Conservation (phyloP, 345 rosid species). For the Pseudoturritis turrita region DNA sequence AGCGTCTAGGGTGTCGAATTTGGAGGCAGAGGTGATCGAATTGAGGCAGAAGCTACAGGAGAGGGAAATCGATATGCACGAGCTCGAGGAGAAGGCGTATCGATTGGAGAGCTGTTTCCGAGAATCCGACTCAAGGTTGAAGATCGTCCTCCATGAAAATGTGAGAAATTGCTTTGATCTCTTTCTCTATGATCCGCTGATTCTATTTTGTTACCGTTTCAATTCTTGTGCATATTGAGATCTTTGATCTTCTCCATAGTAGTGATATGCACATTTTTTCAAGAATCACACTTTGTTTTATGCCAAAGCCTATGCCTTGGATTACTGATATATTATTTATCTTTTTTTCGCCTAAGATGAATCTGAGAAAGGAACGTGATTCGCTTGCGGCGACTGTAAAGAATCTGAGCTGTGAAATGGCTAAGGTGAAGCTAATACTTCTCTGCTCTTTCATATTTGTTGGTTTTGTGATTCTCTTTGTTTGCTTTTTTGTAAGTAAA, state of each 20-base stretch:
- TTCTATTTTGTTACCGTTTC: neutral
- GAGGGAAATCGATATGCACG: slow-evolving; percentile 46
- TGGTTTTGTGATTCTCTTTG: neutral
- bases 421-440: slow-evolving; percentile 45
- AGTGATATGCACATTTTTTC: too few species aligned
- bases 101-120: slow-evolving; percentile 42
- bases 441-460: neutral
- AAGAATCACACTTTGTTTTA: neutral
- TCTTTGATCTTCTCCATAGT: too few species aligned
- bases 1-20: slow-evolving; percentile 61
- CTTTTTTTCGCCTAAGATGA: slow-evolving; percentile 35
- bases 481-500: neutral
- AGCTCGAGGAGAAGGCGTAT: slow-evolving; percentile 48
- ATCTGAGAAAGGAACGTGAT: slow-evolving; percentile 59
- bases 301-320: neutral
- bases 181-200: neutral
- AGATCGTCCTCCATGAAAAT: slow-evolving; percentile 48
- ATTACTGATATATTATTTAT: neutral
- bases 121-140: slow-evolving; percentile 53
- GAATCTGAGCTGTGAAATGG: slow-evolving; percentile 60
- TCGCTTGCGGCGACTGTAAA: slow-evolving; percentile 50
- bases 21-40: slow-evolving; percentile 50
- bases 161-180: slow-evolving; percentile 25
- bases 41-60: slow-evolving; percentile 44
- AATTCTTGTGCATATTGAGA: neutral